Percentiles rank a stretch among this genome's conserved stretches.
Conservation (phyloP, 106 monocot species). For the Dioscorea dumetorum region DNA sequence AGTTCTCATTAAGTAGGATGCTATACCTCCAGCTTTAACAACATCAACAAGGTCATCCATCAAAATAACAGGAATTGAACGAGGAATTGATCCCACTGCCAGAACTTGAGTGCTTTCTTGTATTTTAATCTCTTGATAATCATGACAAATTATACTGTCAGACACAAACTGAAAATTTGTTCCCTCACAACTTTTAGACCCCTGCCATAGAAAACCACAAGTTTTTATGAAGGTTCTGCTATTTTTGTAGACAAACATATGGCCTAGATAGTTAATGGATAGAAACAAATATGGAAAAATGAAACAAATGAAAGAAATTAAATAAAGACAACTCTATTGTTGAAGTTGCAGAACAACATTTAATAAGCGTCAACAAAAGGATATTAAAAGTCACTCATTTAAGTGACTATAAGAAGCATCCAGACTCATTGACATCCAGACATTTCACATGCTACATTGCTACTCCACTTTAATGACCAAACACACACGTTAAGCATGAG, state of each 20-base stretch:
- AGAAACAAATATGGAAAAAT: neutral
- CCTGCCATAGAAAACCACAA: constrained; percentile 20
- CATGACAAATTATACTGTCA: constrained; percentile 82
- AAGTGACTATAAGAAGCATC: too few relatives aligned
- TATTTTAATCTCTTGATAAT: constrained; percentile 98
- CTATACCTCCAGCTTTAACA: constrained; percentile 96
- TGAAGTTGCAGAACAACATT: too few relatives aligned
- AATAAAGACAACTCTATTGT: too few relatives aligned
- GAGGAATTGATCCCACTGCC: constrained; percentile 93
- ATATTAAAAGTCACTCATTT: too few relatives aligned
- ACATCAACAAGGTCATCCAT: constrained; percentile 96
- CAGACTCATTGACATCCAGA: too few relatives aligned
- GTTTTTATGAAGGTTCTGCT: neutral
- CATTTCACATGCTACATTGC: too few relatives aligned
- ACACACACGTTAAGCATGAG: too few relatives aligned
- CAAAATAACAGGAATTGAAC: constrained; percentile 83
- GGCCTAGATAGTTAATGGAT: neutral
- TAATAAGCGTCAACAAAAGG: too few relatives aligned
- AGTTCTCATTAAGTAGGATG: neutral
- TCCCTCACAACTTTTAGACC: constrained; percentile 60
- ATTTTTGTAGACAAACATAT: neutral
- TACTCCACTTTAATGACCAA: too few relatives aligned
- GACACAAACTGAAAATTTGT: constrained; percentile 59
- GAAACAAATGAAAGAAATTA: too few relatives aligned
- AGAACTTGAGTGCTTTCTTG: constrained; percentile 88